phyloP scores from a whole-genome alignment of 208 protist genomes.

The Acanthamoeba quina region DNA sequence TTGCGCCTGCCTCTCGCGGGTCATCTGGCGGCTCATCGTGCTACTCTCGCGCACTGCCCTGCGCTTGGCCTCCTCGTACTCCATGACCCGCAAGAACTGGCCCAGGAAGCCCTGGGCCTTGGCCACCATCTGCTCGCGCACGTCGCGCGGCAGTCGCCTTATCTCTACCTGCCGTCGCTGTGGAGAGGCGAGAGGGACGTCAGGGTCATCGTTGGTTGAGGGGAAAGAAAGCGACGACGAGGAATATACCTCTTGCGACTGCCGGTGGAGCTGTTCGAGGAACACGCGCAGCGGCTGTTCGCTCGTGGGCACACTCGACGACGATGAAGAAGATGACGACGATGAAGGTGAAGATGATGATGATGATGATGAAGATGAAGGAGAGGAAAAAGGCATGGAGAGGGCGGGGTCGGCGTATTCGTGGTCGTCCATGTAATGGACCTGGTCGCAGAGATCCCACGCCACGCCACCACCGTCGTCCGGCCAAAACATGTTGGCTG shows the following conservation, averaged over 20 bases:
- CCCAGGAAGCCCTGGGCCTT: not conserved
- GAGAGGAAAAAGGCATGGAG: not conserved
- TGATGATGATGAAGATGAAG: not conserved
- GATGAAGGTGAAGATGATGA: too few relatives aligned
- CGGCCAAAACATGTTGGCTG: not conserved
- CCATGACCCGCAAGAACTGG: not conserved
- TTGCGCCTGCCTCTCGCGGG: too few relatives aligned
- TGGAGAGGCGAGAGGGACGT: not conserved
- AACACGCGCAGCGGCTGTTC: conserved; percentile 10
- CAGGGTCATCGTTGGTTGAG: not conserved
- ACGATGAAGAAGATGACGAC: not conserved
- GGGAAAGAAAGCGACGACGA: not conserved
- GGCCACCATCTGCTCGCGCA: not conserved
- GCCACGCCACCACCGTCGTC: not conserved
- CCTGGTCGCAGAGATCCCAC: not conserved
- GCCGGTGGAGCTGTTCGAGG: not conserved
- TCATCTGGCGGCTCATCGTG: too few relatives aligned
- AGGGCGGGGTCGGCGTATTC: not conserved
- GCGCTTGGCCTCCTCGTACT: not conserved
- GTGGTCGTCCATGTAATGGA: not conserved
- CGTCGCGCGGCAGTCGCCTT: not conserved
- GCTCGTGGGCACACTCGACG: not conserved
- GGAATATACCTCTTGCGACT: not conserved
- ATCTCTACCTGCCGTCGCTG: not conserved
- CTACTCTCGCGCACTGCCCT: too few relatives aligned